Base-by-base conservation (phyloP, 2,329 filamentous ascomycete species). In the Incumbomyces lentus region DNA sequence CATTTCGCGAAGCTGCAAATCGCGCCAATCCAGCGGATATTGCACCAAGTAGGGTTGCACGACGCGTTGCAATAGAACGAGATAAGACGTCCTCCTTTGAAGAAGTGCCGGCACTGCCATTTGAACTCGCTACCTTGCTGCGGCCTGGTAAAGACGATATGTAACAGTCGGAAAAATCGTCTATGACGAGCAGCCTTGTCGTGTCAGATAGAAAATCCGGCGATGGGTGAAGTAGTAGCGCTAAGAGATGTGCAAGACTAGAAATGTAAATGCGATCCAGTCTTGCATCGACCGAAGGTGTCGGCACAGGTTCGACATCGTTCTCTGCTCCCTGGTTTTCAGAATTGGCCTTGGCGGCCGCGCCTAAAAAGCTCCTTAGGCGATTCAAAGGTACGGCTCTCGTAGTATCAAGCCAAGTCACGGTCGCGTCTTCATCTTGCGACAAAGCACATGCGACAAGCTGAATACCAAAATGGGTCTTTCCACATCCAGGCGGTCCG, bases 401-500 rank as follows among this genome's bases (percentile, higher is more conserved):
- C 17, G 69, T 69, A 22, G 72, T 70, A 58, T 76, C 75, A 69
- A 94, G 77, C 88, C 88, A 95, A 37, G 89, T 73, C 43, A 89
- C 86, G 51, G 71, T 46, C 13, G 49, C 47, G 2, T 46, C 70
- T 33, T 76, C 67, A 39, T 78, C 77, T 50, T 73, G 68, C 44
- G 65, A 67, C 41, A 94, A 64, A 14, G 79, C 78, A 61, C 76
- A 79, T 11, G 76, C 74, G 49, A 81, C 73, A 36, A 86, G 67
- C 60, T 87, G 85, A 56, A 90, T 74, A 31, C 82, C 84, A 56
- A 95, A 69, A 11, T 82, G 74, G 3, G 87, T 94, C 71, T 94
- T 95, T 26, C 89, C 90, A 19, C 78, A 78, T 1, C 88, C 89
- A 7, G 86, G 83, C 10, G 89, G 87, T 0, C 90, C 90, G 76